phyloP scores from a whole-genome alignment of 73 alveolate genomes.

The Tetrahymena malaccensis region DNA sequence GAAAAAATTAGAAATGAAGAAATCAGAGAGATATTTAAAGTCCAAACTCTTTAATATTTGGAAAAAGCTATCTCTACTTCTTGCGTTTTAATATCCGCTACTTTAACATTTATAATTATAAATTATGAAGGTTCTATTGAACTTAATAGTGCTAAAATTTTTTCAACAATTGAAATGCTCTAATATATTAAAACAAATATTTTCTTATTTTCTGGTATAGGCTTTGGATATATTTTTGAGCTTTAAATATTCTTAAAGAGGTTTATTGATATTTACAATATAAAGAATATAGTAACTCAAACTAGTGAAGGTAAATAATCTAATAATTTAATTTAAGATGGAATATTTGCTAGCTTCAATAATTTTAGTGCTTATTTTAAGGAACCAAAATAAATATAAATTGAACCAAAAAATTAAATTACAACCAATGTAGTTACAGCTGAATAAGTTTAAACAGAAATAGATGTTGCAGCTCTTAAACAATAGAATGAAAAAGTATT shows the following conservation, averaged over 20 bases:
- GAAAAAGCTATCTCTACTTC: slow-evolving; percentile 1
- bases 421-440: neutral
- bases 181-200: neutral
- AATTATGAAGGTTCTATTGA: neutral
- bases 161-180: neutral
- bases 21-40: neutral
- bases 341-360: neutral
- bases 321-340: neutral
- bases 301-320: neutral
- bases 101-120: neutral
- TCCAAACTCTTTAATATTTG: neutral
- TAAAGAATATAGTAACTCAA: neutral
- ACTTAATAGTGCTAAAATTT: neutral
- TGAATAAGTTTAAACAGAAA: neutral
- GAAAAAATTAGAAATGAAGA: slow-evolving; percentile 17
- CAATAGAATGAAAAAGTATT: neutral
- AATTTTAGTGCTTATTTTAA: neutral
- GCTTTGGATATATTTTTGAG: neutral
- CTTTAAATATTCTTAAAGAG: neutral
- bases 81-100: neutral
- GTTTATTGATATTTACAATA: neutral
- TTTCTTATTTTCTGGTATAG: neutral
- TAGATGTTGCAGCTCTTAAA: neutral
- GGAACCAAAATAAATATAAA: neutral
- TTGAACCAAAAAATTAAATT: neutral